Base-by-base conservation (phyloP, 1,139 yeast species). In the Hanseniaspora uvarum region DNA sequence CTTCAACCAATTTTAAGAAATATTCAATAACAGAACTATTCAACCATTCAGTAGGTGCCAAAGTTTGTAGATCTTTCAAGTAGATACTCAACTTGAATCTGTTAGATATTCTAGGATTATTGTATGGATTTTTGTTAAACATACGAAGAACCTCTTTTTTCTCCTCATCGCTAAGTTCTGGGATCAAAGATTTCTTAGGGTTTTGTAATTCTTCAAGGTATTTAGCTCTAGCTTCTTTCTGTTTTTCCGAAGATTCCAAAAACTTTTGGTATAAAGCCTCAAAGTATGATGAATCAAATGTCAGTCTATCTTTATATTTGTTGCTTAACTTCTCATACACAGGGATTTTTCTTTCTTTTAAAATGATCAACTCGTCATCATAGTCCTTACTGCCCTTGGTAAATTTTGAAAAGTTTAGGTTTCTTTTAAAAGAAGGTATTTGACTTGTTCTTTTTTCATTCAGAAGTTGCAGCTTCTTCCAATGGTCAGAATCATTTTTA, bases 1-100 rank as follows among this genome's bases (percentile, higher is more conserved):
- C 58, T 37, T 68, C 78, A 8, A 88, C 72, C 58, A 83, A 65
- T 58, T 78, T 77, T 63, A 88, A 71, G 65, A 84, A 89, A 62
- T 81, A 83, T 65, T 92, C 98, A 56, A 92, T 88, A 3, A 92
- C 75, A 53, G 83, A 86, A 67, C 94, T 98, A 65, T 92, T 92
- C 41, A 92, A 75, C 99, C 99, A 92, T 48, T 74, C 70, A 1
- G 83, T 75, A 55, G 83, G 86, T 8, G 75, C 70, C 37, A 92
- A 70, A 0, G 96, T 88, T 53, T 75, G 73, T 53, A 92, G 66
- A 65, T 92, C 98, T 46, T 78, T 69, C 0, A 77, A 76, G 5
- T 72, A 70, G 8, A 92, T 76, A 55, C 84, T 94, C 34, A 92
- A 70, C 59, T 71, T 73, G 46, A 71, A 75, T 14, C 71, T 70